phyloP scores from a whole-genome alignment of 495 filamentous ascomycete species.

The Penicillium bovifimosum region DNA sequence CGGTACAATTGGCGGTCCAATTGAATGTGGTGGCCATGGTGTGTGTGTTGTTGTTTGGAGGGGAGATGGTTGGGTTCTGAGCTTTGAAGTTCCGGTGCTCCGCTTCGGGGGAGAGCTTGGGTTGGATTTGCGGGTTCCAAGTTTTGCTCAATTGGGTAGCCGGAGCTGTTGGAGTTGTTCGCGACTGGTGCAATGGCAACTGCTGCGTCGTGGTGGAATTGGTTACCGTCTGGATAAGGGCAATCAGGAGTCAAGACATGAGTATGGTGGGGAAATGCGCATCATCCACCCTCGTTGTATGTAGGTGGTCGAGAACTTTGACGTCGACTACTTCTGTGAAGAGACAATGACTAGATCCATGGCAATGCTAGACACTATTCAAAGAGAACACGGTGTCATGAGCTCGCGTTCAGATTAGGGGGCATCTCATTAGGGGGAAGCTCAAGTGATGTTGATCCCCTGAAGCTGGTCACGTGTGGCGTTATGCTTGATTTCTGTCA shows the following conservation, averaged over 20 bases:
- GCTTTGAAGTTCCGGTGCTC: not conserved
- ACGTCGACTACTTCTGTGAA: not conserved
- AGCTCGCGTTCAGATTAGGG: constrained; percentile 15
- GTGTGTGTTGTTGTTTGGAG: not conserved
- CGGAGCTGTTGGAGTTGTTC: not conserved
- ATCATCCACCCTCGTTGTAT: constrained; percentile 10
- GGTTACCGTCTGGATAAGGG: constrained; percentile 7
- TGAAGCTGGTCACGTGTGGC: no score
- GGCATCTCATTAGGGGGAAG: constrained; percentile 22
- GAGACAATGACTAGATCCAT: not conserved
- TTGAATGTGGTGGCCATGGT: constrained; percentile 17
- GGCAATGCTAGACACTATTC: not conserved
- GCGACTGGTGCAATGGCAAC: not conserved
- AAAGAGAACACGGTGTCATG: constrained; percentile 25
- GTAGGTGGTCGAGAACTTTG: not conserved
- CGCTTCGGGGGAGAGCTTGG: not conserved
- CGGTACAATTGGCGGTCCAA: constrained; percentile 21
- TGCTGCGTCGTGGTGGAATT: not conserved
- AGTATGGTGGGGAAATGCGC: constrained; percentile 17
- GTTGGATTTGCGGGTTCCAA: not conserved
- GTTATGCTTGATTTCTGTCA: no score
- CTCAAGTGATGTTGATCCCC: constrained; percentile 2
- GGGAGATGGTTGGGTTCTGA: not conserved
- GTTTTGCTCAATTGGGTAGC: not conserved
- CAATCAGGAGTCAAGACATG: constrained; percentile 11